Base-by-base conservation (phyloP, 441 rosid genomes). In the Adansonia rubrostipa region DNA sequence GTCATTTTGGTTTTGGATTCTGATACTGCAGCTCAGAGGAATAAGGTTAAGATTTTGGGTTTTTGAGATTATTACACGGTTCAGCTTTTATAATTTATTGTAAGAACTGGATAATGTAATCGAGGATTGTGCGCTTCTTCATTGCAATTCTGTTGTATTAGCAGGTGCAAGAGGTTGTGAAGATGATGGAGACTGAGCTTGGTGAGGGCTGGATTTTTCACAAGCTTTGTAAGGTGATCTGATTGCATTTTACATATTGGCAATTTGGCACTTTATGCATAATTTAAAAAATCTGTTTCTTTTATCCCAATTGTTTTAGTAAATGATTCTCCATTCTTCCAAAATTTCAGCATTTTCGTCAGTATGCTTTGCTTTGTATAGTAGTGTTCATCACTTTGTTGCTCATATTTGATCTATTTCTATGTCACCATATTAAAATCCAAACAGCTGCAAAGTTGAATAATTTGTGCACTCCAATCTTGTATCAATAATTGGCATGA, bases 181-280 rank as follows among this genome's bases (percentile, higher is more conserved):
- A 88, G 79, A 87, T 88, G 92, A 92, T 92, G 96, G 99, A 96
- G 81, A 69, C 81, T 71, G 98, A 94, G 77, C 88, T 94, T 76
- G 96, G 93, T 57, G 86, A 68, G 62, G 97, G 88, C 54, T 96
- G 98, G 99, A 91, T 94, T 77, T 88, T 88, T 80, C 96, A 86
- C 68, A 84, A 87, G 73, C 87, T 75, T 64, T 94, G 98, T 58
- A 86, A 86, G 92, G 95, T 89, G 77, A 44, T 40, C 11, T 71
- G 50, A 24, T 40, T 69, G 4, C 56, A 14, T 36, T 68, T 42
- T 40, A 36, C 17, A 17, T 10, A 19, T 57, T 3, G n/a, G 15
- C 28, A 47, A 44, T 36, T 73, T 36, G 24, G 24, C 48, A 64
- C n/a, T 42, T 47, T 75, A 42, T 64, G 58, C 44, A 54, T 47